Conservation (phyloP, 1,139 yeast genomes). For the Candida pseudocylindracea region DNA sequence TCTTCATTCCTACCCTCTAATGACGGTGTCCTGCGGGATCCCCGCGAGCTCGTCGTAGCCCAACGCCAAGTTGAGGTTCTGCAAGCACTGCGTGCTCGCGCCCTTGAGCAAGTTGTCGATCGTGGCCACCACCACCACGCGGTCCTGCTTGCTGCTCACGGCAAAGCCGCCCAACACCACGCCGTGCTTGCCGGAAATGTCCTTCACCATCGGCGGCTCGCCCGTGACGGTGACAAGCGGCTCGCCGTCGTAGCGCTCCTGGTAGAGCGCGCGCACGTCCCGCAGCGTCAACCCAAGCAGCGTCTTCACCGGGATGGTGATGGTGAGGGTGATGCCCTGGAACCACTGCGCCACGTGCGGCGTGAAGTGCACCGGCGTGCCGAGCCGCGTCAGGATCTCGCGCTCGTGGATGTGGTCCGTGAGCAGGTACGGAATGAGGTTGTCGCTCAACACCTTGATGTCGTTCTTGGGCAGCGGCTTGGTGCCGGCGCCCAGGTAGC, state of each 20-base stretch:
- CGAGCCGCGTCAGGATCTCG: conserved; percentile 69
- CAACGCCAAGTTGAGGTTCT: conserved; percentile 75
- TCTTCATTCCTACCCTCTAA: too few relatives aligned
- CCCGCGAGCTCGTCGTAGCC: conserved; percentile 92
- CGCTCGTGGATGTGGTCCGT: conserved; percentile 95
- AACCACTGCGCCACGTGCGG: conserved; percentile 99
- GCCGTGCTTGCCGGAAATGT: conserved; percentile 85
- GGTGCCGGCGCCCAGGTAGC: conserved; percentile 98
- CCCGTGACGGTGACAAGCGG: conserved; percentile 67
- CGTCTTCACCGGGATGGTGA: conserved; percentile 65
- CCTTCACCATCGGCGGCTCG: conserved; percentile 82
- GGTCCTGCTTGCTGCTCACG: conserved; percentile 65
- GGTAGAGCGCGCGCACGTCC: conserved; percentile 68
- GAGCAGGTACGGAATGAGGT: conserved; percentile 83
- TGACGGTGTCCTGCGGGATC: conserved; percentile 26
- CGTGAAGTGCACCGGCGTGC: conserved; percentile 62
- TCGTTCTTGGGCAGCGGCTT: conserved; percentile 96
- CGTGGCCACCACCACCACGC: conserved; percentile 87
- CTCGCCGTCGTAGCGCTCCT: conserved; percentile 77
- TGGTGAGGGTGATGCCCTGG: conserved; percentile 90
- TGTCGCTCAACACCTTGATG: conserved; percentile 44
- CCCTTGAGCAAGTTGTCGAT: conserved; percentile 93
- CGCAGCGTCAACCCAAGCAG: conserved; percentile 44
- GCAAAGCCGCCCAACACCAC: conserved; percentile 92
- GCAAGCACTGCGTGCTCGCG: conserved; percentile 96